Percentiles rank a stretch among this genome's conserved stretches.
Evolutionary conservation across 192 early-diverging fungal species (phyloP).

Genomic region (Entomortierella parvispora): DNA sequence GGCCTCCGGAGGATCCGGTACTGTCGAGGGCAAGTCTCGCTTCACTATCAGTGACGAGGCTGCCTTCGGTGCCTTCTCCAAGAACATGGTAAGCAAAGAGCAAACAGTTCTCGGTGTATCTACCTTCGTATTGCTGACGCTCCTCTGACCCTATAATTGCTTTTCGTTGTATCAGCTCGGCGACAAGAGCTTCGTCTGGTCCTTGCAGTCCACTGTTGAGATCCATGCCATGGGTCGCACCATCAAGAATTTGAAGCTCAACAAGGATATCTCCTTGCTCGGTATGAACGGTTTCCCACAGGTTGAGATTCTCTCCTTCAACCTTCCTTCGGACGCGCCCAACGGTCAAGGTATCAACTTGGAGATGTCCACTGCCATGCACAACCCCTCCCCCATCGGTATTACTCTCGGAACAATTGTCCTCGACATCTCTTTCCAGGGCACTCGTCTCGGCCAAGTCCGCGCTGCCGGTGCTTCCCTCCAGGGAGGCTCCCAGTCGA

Average conservation of each 20-base stretch:
- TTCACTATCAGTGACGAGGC: constrained; percentile 53
- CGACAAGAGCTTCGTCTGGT: constrained; percentile 36
- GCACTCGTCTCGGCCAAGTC: constrained; percentile 60
- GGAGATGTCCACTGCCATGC: constrained; percentile 60
- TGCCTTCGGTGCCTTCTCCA: constrained; percentile 57
- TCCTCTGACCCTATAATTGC: not conserved
- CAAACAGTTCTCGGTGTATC: too few species aligned
- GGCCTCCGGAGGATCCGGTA: constrained; percentile 55
- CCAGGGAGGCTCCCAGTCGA: constrained; percentile 44
- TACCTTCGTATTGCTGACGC: too few species aligned
- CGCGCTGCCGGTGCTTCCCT: constrained; percentile 54
- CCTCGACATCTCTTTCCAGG: constrained; percentile 58
- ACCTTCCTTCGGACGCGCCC: constrained; percentile 62
- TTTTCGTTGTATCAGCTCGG: constrained; percentile 20
- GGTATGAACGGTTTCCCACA: constrained; percentile 68
- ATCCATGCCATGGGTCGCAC: constrained; percentile 50
- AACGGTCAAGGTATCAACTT: constrained; percentile 66
- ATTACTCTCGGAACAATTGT: constrained; percentile 66
- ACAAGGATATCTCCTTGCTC: constrained; percentile 56
- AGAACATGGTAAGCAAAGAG: constrained; percentile 32
- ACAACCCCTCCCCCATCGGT: constrained; percentile 64
- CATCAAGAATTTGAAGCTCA: constrained; percentile 53
- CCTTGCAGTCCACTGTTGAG: constrained; percentile 38
- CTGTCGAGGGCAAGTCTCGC: constrained; percentile 24
- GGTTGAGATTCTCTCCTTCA: constrained; percentile 61